Percentiles rank a stretch among this genome's conserved stretches.
phyloP scores from a whole-genome alignment of 192 early-diverging fungal genomes.

The Physocladia obscura region DNA sequence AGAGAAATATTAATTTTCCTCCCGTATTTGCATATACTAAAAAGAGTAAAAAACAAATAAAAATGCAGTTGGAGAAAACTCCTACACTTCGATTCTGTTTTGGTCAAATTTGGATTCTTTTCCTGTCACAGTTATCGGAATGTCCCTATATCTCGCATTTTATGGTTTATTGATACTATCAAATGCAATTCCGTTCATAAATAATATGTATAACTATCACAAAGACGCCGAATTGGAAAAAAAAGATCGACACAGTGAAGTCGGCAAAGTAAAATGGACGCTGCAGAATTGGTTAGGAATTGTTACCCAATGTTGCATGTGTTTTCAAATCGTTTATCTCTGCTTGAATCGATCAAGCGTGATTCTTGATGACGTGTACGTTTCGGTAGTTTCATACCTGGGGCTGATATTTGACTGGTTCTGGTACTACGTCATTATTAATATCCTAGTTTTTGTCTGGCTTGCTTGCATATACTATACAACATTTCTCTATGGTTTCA shows the following conservation, averaged over 20 bases:
- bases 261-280: conserved; percentile 13
- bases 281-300: conserved; percentile 13
- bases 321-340: conserved; percentile 14
- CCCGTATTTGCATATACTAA: background rate
- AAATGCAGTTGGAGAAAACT: background rate
- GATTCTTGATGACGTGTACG: conserved; percentile 5
- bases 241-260: background rate
- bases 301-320: conserved; percentile 6
- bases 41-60: background rate
- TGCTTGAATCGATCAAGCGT: background rate
- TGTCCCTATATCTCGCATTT: background rate
- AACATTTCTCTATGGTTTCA: background rate
- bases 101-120: background rate
- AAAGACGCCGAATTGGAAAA: background rate
- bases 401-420: conserved; percentile 21
- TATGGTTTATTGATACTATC: conserved; percentile 10
- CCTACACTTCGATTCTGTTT: background rate
- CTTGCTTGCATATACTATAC: conserved; percentile 11
- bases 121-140: background rate
- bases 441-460: background rate
- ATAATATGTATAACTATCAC: background rate
- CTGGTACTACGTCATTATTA: conserved; percentile 1
- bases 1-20: background rate
- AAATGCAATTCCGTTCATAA: conserved; percentile 1
- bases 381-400: conserved; percentile 7